phyloP scores from a whole-genome alignment of 257 asterid species.

The Nicotiana obtusifolia region DNA sequence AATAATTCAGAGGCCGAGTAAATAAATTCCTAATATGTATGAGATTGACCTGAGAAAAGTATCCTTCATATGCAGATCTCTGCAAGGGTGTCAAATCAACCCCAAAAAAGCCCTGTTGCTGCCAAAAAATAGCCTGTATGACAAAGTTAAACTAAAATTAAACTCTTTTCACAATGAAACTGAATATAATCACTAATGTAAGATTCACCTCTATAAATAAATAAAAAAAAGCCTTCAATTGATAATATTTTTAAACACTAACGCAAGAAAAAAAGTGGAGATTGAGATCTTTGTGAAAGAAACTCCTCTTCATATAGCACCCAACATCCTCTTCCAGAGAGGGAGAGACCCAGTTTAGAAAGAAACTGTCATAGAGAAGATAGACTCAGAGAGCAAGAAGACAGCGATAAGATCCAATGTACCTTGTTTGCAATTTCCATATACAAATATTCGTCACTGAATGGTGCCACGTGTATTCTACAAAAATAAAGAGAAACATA shows the following conservation, averaged over 20 bases:
- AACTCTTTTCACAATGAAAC: neutral
- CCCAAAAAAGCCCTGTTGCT: conserved; percentile 89
- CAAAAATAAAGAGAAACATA: conserved; percentile 26
- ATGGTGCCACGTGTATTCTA: conserved; percentile 99
- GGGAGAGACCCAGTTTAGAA: neutral
- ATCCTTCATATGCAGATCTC: conserved; percentile 93
- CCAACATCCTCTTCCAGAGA: neutral
- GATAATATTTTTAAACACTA: neutral
- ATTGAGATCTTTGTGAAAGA: neutral
- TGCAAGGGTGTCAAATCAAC: conserved; percentile 85
- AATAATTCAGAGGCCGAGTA: neutral
- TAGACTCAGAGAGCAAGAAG: neutral
- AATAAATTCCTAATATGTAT: neutral
- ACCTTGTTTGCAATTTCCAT: conserved; percentile 95
- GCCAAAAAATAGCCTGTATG: conserved; percentile 96
- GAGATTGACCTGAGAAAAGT: conserved; percentile 85
- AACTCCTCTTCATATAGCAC: neutral
- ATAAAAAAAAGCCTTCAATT: neutral
- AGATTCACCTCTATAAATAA: neutral
- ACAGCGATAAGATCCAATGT: neutral
- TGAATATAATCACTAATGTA: neutral
- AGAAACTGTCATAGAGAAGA: neutral
- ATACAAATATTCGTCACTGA: conserved; percentile 85
- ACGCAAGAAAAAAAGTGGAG: neutral
- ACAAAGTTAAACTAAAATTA: conserved; percentile 23